Conservation (phyloP, 352 stramenopile genomes). For the Thalassiosira mediterranea region DNA sequence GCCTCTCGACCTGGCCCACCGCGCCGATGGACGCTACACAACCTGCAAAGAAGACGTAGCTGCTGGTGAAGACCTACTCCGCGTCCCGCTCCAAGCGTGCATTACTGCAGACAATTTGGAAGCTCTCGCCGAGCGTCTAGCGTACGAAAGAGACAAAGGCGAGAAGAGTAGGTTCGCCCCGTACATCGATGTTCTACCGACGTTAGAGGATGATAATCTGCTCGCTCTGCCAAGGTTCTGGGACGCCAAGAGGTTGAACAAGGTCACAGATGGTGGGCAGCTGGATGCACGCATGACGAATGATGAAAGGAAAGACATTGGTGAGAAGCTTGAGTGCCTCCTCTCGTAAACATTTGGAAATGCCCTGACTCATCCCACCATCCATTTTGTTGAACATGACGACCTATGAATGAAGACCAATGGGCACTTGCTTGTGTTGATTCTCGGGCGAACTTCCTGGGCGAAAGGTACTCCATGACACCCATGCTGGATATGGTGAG, state of each 20-base stretch:
- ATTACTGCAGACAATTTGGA: constrained; percentile 62
- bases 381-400: too few species aligned
- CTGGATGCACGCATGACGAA: constrained; percentile 52
- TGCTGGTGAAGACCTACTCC: constrained; percentile 39
- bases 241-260: constrained; percentile 54
- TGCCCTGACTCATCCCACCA: too few species aligned
- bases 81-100: constrained; percentile 59
- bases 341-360: too few species aligned
- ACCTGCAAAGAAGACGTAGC: constrained; percentile 27
- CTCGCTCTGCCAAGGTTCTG: constrained; percentile 74
- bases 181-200: constrained; percentile 75
- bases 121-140: constrained; percentile 62
- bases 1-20: constrained; percentile 39
- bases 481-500: constrained; percentile 77
- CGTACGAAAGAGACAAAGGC: constrained; percentile 63
- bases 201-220: constrained; percentile 58
- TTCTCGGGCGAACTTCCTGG: constrained; percentile 73
- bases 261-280: constrained; percentile 62
- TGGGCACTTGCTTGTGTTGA: constrained; percentile 78
- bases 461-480: constrained; percentile 72
- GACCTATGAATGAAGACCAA: too few species aligned
- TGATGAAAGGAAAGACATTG: constrained; percentile 53
- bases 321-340: too few species aligned
- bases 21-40: constrained; percentile 32
- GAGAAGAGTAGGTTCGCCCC: constrained; percentile 61